Evolutionary conservation across 2,329 filamentous ascomycete genomes (phyloP).

Genomic region (Zasmidium angulare): DNA sequence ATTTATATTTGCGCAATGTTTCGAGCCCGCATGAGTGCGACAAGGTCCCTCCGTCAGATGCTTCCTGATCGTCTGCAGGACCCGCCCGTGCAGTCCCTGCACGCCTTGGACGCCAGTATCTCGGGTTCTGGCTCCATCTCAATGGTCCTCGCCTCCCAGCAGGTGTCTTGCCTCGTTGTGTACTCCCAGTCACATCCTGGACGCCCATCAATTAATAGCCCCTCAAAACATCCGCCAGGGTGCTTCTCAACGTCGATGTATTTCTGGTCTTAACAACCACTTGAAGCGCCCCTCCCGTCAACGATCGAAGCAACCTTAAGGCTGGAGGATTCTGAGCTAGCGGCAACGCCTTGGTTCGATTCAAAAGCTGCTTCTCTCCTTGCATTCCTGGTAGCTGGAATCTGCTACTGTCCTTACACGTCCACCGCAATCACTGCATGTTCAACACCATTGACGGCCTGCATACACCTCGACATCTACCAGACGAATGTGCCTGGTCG

Average conservation of each 20-base stretch:
- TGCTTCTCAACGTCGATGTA: conserved; percentile 5
- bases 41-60: conserved; percentile 21
- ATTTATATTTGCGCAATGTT: conserved; percentile 27
- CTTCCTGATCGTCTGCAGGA: conserved; percentile 26
- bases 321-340: conserved; percentile 17
- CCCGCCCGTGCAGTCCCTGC: conserved; percentile 21
- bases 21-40: conserved; percentile 26
- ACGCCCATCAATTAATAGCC: conserved; percentile 20
- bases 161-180: conserved; percentile 18
- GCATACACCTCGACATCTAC: background rate
- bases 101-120: conserved; percentile 22
- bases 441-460: background rate
- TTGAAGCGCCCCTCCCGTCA: conserved; percentile 5
- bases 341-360: conserved; percentile 8
- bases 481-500: background rate
- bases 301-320: conserved; percentile 21
- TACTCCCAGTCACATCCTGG: conserved; percentile 21
- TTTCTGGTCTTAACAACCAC: conserved; percentile 6
- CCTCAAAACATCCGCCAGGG: conserved; percentile 17
- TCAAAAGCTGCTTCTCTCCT: conserved; percentile 18
- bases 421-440: conserved; percentile 10
- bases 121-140: conserved; percentile 24
- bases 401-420: conserved; percentile 2
- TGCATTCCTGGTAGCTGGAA: conserved; percentile 14
- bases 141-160: conserved; percentile 15